Percentiles rank a stretch among this genome's conserved stretches.
Evolutionary conservation across 305 asterid genomes (phyloP).

Genomic region (Fraxinus baroniana): DNA sequence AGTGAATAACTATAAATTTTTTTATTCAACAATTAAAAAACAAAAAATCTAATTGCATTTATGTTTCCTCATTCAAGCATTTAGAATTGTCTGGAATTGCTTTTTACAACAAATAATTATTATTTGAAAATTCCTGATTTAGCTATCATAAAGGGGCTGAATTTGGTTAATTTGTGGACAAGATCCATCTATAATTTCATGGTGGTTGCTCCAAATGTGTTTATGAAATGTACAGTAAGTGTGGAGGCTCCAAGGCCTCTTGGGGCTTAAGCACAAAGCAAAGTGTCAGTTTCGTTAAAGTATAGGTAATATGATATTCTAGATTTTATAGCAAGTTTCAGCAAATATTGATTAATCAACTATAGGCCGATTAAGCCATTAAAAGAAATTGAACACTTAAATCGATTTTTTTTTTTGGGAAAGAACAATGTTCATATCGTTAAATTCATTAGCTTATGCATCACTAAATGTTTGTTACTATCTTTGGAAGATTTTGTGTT

Average conservation of each 20-base stretch:
- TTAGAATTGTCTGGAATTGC: not conserved
- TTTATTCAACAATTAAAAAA: not conserved
- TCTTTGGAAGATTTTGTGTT: no score
- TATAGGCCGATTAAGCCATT: not conserved
- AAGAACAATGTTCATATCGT: no score
- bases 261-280: not conserved
- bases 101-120: not conserved
- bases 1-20: not conserved
- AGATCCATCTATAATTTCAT: not conserved
- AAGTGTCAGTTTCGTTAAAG: not conserved
- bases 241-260: not conserved
- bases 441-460: no score
- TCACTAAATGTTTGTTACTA: no score
- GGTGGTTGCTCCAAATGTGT: not conserved
- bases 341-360: not conserved
- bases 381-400: not conserved
- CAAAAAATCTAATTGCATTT: not conserved
- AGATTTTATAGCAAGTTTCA: not conserved
- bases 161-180: not conserved
- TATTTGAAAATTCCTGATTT: not conserved
- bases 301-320: not conserved
- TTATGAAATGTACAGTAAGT: not conserved
- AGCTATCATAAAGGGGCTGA: not conserved
- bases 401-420: not conserved
- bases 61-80: not conserved